These are phyloP conservation scores for Hymenoscyphus fraxineus DNA, from an alignment of 2,329 filamentous ascomycete genomes.

Conservation along the genomic window DNA sequence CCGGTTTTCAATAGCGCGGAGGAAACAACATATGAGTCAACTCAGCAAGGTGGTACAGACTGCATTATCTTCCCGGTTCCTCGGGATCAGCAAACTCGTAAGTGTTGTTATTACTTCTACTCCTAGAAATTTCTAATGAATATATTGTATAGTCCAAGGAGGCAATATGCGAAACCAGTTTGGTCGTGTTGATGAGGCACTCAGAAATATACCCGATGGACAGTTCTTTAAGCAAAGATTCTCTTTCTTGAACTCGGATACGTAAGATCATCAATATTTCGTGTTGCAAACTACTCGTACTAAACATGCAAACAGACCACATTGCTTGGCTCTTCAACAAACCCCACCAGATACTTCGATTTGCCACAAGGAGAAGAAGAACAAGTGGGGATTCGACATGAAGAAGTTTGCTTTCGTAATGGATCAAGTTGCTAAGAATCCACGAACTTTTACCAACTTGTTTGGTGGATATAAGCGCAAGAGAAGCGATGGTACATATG, in stretches of 20 bases:
- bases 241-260: slow-evolving; percentile 5
- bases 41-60: not conserved
- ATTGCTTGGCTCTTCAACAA: slow-evolving; percentile 1
- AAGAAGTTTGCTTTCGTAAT: slow-evolving; percentile 3
- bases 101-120: not conserved
- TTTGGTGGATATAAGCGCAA: slow-evolving; percentile 2
- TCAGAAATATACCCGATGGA: not conserved
- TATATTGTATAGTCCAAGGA: not conserved
- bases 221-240: slow-evolving; percentile 4
- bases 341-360: slow-evolving; percentile 1
- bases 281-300: not conserved
- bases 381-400: slow-evolving; percentile 5
- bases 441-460: slow-evolving; percentile 3
- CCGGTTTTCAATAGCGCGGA: slow-evolving; percentile 3
- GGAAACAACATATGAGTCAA: slow-evolving; percentile 5
- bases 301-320: not conserved
- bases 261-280: not conserved
- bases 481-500: not conserved
- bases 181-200: slow-evolving; percentile 4
- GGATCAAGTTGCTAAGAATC: slow-evolving; percentile 1
- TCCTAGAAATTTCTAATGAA: not conserved
- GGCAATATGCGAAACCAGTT: slow-evolving; percentile 5
- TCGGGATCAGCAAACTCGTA: slow-evolving; percentile 2
- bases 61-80: slow-evolving; percentile 1
- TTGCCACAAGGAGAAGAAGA: slow-evolving; percentile 6